These are phyloP conservation scores for Rheum nobile DNA, from an alignment of 148 eudicot species.

Conservation along the genomic window DNA sequence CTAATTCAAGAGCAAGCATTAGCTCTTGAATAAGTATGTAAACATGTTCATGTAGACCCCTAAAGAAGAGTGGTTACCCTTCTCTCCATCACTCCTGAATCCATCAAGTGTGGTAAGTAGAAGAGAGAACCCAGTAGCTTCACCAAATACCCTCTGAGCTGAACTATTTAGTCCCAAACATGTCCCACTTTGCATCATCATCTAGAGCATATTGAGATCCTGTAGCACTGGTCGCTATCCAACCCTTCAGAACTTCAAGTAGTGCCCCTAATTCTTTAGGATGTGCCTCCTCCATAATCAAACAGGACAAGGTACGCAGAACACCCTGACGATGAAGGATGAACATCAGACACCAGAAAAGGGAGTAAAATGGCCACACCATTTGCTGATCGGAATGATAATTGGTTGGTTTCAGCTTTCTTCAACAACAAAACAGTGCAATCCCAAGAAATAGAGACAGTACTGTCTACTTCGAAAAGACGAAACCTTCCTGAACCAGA, in stretches of 20 bases:
- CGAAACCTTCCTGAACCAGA: slow-evolving; percentile 79
- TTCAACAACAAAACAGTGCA: slow-evolving; percentile 78
- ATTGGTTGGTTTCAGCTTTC: slow-evolving; percentile 92
- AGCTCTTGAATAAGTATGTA: slow-evolving; percentile 79
- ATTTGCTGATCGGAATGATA: slow-evolving; percentile 73
- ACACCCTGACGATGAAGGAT: slow-evolving; percentile 91
- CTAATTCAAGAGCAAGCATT: slow-evolving; percentile 88
- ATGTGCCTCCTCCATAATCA: slow-evolving; percentile 92
- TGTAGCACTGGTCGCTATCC: slow-evolving; percentile 70
- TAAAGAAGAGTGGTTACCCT: slow-evolving; percentile 26
- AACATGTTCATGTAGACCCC: slow-evolving; percentile 44
- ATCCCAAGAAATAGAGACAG: slow-evolving; percentile 85
- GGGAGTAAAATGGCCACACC: slow-evolving; percentile 78
- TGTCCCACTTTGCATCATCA: slow-evolving; percentile 84
- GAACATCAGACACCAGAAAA: slow-evolving; percentile 69
- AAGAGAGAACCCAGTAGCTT: no score
- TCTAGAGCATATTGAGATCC: slow-evolving; percentile 72
- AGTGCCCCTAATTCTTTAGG: slow-evolving; percentile 76
- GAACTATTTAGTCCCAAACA: slow-evolving; percentile 60
- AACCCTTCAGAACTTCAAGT: slow-evolving; percentile 82
- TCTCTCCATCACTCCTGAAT: slow-evolving; percentile 49
- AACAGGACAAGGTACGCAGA: slow-evolving; percentile 75
- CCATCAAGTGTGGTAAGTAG: no score
- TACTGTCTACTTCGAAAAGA: slow-evolving; percentile 70
- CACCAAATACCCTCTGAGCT: no score